phyloP scores from a whole-genome alignment of 2,329 filamentous ascomycete genomes.

The Sporothrix protearum region DNA sequence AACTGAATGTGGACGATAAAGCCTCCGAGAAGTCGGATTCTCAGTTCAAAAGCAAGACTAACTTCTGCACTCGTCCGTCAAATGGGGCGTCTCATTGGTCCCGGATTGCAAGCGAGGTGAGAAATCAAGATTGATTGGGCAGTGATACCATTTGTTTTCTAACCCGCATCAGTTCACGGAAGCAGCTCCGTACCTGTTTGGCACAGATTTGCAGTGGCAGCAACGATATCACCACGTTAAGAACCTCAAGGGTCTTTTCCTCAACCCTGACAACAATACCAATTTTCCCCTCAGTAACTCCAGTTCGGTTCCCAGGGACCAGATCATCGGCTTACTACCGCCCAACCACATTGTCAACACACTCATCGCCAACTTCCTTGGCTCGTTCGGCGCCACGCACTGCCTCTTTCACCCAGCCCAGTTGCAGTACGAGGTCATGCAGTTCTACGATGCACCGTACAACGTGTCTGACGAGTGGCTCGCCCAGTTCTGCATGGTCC shows the following conservation, averaged over 20 bases:
- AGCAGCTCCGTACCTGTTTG: conserved; percentile 30
- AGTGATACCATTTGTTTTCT: not conserved
- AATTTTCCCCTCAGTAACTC: conserved; percentile 33
- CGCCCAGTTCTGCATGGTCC: conserved; percentile 32
- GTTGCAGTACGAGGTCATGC: conserved; percentile 29
- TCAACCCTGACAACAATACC: conserved; percentile 25
- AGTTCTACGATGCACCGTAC: conserved; percentile 28
- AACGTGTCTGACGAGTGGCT: conserved; percentile 30
- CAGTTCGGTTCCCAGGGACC: conserved; percentile 23
- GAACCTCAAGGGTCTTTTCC: conserved; percentile 30
- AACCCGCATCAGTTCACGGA: conserved; percentile 29
- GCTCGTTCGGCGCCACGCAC: conserved; percentile 32
- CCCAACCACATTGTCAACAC: conserved; percentile 27
- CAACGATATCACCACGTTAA: conserved; percentile 30
- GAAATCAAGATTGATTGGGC: not conserved
- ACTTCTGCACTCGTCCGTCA: not conserved
- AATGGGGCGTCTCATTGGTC: conserved; percentile 28
- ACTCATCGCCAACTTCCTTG: conserved; percentile 31
- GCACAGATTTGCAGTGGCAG: conserved; percentile 30
- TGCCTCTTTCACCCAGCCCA: conserved; percentile 29
- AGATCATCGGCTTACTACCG: conserved; percentile 29
- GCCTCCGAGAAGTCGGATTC: not conserved
- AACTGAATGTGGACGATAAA: conserved; percentile 3
- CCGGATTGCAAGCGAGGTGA: conserved; percentile 27
- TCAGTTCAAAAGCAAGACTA: not conserved